These are phyloP conservation scores for Globisporangium perplexum DNA, from an alignment of 352 stramenopile species.

Conservation along the genomic window DNA sequence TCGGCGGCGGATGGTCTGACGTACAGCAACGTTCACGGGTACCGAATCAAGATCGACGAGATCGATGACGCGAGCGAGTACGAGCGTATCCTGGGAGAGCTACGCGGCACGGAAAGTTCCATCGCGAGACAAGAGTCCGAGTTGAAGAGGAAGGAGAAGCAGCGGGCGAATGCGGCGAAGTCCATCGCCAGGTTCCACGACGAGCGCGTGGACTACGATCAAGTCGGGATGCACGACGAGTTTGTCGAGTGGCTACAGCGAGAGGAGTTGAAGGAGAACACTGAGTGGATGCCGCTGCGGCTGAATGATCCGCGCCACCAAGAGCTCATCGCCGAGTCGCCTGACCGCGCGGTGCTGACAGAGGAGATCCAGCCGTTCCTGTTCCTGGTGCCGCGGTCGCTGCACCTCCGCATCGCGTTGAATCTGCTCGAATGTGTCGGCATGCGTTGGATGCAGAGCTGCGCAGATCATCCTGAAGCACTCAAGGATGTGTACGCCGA, in stretches of 20 bases:
- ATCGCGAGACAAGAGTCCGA: constrained; percentile 22
- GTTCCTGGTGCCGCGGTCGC: constrained; percentile 34
- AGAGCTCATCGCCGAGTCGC: constrained; percentile 48
- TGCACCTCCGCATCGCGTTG: constrained; percentile 27
- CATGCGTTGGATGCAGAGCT: constrained; percentile 11
- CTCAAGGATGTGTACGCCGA: constrained; percentile 30
- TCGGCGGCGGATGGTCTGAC: constrained; percentile 20
- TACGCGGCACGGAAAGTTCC: constrained; percentile 44
- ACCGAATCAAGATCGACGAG: constrained; percentile 64
- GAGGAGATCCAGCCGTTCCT: constrained; percentile 81
- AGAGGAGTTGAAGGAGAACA: constrained; percentile 28
- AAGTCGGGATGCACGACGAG: constrained; percentile 24
- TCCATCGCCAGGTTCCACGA: constrained; percentile 35
- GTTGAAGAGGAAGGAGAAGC: constrained; percentile 25
- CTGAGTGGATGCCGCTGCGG: constrained; percentile 57
- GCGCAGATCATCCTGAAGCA: neutral
- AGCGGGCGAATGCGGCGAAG: constrained; percentile 12
- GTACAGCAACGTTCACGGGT: constrained; percentile 81
- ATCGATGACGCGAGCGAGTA: constrained; percentile 61
- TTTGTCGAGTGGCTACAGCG: constrained; percentile 40
- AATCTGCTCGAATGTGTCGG: constrained; percentile 43
- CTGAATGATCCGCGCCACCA: constrained; percentile 36
- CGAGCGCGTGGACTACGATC: constrained; percentile 44
- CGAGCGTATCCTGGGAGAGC: constrained; percentile 62
- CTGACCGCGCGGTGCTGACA: constrained; percentile 53